Evolutionary conservation across 352 stramenopile genomes (phyloP).

Genomic region (Phytopythium delawarense): DNA sequence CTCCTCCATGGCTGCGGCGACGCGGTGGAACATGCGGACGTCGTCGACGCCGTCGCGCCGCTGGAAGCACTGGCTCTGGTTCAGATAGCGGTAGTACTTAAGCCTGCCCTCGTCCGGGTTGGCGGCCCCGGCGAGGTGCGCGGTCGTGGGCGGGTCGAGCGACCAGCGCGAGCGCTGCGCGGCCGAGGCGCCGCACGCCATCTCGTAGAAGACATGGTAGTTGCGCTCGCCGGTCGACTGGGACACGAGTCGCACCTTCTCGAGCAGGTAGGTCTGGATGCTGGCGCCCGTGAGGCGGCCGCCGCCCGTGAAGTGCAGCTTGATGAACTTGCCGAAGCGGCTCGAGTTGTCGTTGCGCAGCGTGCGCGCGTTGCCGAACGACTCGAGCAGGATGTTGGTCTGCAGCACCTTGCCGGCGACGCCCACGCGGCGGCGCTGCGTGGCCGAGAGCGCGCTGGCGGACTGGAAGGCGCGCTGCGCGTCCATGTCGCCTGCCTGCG

Average conservation of each 20-base stretch:
- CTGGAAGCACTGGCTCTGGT: slow-evolving; percentile 83
- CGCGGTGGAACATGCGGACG: slow-evolving; percentile 68
- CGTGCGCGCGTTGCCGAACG: slow-evolving; percentile 87
- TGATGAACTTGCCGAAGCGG: slow-evolving; percentile 92
- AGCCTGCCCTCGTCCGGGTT: slow-evolving; percentile 29
- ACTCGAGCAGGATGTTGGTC: slow-evolving; percentile 88
- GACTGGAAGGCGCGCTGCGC: slow-evolving; percentile 38
- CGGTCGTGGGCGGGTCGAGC: slow-evolving; percentile 44
- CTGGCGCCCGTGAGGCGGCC: slow-evolving; percentile 75
- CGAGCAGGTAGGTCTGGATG: slow-evolving; percentile 93
- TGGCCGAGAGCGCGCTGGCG: slow-evolving; percentile 31
- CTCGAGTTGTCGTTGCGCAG: slow-evolving; percentile 90
- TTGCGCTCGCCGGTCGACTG: slow-evolving; percentile 80
- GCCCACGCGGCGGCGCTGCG: slow-evolving; percentile 18
- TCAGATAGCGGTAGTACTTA: slow-evolving; percentile 77
- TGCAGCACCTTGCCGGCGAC: slow-evolving; percentile 89
- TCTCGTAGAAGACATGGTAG: slow-evolving; percentile 88
- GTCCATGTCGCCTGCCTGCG: slow-evolving; percentile 73
- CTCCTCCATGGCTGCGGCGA: slow-evolving; percentile 78
- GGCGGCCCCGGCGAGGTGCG: slow-evolving; percentile 20
- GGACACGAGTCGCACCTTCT: slow-evolving; percentile 90
- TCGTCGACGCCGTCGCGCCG: slow-evolving; percentile 75
- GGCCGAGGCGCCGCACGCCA: slow-evolving; percentile 55
- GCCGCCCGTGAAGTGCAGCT: slow-evolving; percentile 79
- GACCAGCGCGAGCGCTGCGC: slow-evolving; percentile 52